Base-by-base conservation (phyloP, 148 eudicot species). In the Vaccinium vitisidaea region DNA sequence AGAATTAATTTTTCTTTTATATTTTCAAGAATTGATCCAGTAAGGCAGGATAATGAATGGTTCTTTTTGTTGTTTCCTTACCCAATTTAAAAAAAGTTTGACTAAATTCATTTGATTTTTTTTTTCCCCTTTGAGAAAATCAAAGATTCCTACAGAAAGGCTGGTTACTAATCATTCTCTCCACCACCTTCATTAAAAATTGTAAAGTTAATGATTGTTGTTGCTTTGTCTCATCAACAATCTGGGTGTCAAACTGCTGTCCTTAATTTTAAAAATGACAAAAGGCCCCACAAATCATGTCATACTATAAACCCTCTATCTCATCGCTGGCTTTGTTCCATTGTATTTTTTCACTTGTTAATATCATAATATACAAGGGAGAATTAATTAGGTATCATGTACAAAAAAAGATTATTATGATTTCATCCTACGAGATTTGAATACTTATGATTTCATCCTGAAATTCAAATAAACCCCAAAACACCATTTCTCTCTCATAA, bases 121-220 rank as follows among this genome's bases (percentile, higher is more conserved):
- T 2, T 52, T 56, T 32, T 16, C 6, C 11, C 8, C 25, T 11
- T 10, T 61, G 6, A 23, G 12, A 80, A 36, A 63, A 80, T 80
- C 27, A 80, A 36, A 61, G 49, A 39, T n/a, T 63, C 67, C 52
- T 12, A 30, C 1, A 61, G 6, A 63, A 21, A 80, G 71, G 73
- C 63, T 80, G 83, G 83, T 6, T 21, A 27, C 27, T 12, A 80
- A 80, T 80, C 83, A 80, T 80, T 80, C 53, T 58, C 32, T 36
- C 71, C 83, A 61, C 83, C 48, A 80, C 74, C 49, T 11, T 23
- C 8, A 11, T 46, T 80, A 80, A 30, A 30, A 55, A 53, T 23
- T 36, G 14, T 32, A 32, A 36, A 36, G 48, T 23, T 30, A 9
- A 54, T 16, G 25, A 21, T 32, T 55, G 63, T 80, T 80, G 54